A percentile compares a stretch with the other conserved stretches of the same genome.
Conservation (phyloP, 768 basidiomycete species). For the Tricholoma hemisulphureum region DNA sequence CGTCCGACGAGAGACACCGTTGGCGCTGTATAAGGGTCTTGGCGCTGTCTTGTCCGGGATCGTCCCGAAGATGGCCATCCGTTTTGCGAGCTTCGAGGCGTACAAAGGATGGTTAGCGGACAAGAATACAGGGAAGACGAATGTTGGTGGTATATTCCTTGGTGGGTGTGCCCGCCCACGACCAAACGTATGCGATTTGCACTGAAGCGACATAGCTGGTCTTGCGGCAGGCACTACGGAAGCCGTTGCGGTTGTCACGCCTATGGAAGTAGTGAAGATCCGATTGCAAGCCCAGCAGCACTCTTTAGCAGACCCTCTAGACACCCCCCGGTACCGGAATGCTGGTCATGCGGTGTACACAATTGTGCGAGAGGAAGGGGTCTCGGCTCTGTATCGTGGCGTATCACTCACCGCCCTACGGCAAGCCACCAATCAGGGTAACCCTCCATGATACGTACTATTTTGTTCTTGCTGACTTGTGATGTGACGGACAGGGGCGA, state of each 20-base stretch:
- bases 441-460: background rate
- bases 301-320: constrained; percentile 93
- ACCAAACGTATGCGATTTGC: background rate
- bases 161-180: constrained; percentile 42
- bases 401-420: constrained; percentile 90
- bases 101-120: constrained; percentile 92
- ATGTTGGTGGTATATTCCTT: constrained; percentile 61
- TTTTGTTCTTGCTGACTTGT: background rate
- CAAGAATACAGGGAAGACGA: constrained; percentile 74
- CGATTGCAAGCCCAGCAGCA: constrained; percentile 96
- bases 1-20: constrained; percentile 84
- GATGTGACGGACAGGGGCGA: constrained; percentile 59
- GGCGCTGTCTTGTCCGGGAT: constrained; percentile 99
- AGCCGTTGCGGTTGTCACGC: constrained; percentile 91
- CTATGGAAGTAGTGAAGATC: constrained; percentile 99
- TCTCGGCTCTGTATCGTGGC: constrained; percentile 83
- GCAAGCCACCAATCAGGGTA: constrained; percentile 98
- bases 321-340: constrained; percentile 91
- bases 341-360: constrained; percentile 96
- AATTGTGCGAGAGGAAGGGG: constrained; percentile 90
- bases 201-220: constrained; percentile 58
- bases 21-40: constrained; percentile 96
- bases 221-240: constrained; percentile 93
- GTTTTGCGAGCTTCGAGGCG: constrained; percentile 95
- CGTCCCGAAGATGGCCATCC: constrained; percentile 98